A percentile compares a stretch with the other conserved stretches of the same genome.
phyloP scores from a whole-genome alignment of 2,329 filamentous ascomycete genomes.

The Meredithiella fracta region DNA sequence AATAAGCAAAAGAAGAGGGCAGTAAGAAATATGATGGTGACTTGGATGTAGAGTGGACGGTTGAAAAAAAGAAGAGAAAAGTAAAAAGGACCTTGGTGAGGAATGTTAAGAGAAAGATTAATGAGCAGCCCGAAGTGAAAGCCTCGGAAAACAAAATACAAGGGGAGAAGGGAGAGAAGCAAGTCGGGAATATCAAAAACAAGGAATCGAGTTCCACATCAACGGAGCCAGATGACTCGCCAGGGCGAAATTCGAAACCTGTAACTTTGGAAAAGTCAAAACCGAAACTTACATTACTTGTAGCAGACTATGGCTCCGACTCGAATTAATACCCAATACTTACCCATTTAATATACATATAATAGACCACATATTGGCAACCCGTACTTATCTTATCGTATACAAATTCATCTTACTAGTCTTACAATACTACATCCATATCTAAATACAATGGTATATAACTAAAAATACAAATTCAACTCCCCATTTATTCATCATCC shows the following conservation, averaged over 20 bases:
- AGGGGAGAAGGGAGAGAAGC: background rate
- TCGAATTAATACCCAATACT: conserved; percentile 2
- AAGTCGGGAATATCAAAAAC: background rate
- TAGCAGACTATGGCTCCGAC: conserved; percentile 41
- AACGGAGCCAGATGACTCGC: background rate
- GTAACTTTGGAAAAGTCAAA: background rate
- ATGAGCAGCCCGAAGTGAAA: conserved; percentile 10
- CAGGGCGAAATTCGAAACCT: background rate
- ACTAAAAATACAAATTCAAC: conserved; percentile 1
- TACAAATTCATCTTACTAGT: background rate
- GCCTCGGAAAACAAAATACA: background rate
- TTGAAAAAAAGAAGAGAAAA: conserved; percentile 21
- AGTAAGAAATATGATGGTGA: conserved; percentile 14
- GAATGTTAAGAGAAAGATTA: conserved; percentile 24
- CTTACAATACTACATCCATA: background rate
- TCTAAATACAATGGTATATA: conserved; percentile 13
- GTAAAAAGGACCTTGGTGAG: conserved; percentile 13
- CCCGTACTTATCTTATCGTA: background rate
- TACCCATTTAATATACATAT: too few species aligned
- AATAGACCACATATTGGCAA: too few species aligned
- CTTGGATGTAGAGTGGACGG: conserved; percentile 15
- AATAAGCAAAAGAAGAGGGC: conserved; percentile 27
- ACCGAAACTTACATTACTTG: conserved; percentile 18
- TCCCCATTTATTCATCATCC: conserved; percentile 21
- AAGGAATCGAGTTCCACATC: too few species aligned